These are phyloP conservation scores for Fraxinus albicans DNA, from an alignment of 305 asterid species.

Conservation along the genomic window DNA sequence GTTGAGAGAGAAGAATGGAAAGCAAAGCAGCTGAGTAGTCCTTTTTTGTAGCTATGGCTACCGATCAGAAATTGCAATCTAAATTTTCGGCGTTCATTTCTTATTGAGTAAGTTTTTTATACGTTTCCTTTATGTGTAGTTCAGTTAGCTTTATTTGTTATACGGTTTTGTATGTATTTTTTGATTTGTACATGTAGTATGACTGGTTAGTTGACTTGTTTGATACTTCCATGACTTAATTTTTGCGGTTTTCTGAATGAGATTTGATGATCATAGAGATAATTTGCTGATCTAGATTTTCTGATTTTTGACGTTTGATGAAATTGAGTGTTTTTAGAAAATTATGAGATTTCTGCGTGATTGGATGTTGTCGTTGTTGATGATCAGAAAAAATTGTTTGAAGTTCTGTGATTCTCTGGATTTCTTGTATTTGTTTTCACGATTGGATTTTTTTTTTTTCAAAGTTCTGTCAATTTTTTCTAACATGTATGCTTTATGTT, in stretches of 20 bases:
- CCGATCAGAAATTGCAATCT: constrained; percentile 18
- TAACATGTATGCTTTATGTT: constrained; percentile 11
- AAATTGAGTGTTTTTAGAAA: constrained; percentile 20
- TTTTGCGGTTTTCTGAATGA: not conserved
- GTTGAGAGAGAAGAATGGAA: constrained; percentile 16
- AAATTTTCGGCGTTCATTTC: constrained; percentile 20
- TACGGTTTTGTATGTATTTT: constrained; percentile 19
- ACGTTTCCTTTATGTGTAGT: constrained; percentile 19
- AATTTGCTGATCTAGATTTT: constrained; percentile 33
- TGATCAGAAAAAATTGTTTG: constrained; percentile 9
- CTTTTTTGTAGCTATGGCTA: constrained; percentile 13
- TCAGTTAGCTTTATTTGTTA: constrained; percentile 8
- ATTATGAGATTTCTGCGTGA: constrained; percentile 14
- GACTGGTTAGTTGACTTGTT: constrained; percentile 31
- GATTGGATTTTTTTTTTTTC: not conserved
- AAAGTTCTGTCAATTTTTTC: not conserved
- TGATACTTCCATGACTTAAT: not conserved
- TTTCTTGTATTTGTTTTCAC: not conserved
- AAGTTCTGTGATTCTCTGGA: constrained; percentile 7
- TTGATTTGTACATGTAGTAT: constrained; percentile 6
- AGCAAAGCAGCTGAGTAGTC: constrained; percentile 23
- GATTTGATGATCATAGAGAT: constrained; percentile 25
- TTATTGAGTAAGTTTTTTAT: constrained; percentile 36
- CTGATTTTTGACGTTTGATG: constrained; percentile 20
- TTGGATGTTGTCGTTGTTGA: constrained; percentile 20